These are phyloP conservation scores for Jamesozyma piceae DNA, from an alignment of 805 yeast genomes.

Conservation along the genomic window DNA sequence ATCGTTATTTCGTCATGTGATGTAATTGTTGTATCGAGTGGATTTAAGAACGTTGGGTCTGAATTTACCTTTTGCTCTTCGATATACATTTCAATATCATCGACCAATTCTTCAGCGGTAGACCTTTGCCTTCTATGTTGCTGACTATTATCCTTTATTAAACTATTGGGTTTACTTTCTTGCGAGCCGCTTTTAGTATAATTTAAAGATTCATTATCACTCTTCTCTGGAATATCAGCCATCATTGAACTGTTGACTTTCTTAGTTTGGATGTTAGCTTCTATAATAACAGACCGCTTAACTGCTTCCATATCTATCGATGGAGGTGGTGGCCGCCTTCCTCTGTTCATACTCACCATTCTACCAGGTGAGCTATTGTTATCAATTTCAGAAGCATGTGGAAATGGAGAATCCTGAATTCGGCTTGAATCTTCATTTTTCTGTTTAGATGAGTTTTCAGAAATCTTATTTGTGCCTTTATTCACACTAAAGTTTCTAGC, in stretches of 20 bases:
- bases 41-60: background rate
- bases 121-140: constrained; percentile 25
- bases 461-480: too few species aligned
- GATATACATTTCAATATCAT: constrained; percentile 26
- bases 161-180: background rate
- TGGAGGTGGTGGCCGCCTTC: constrained; percentile 21
- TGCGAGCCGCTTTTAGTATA: too few species aligned
- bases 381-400: too few species aligned
- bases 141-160: background rate
- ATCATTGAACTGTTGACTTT: background rate
- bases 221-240: background rate
- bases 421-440: too few species aligned
- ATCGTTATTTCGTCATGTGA: background rate
- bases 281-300: background rate
- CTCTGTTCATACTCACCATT: background rate
- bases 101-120: constrained; percentile 28
- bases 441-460: too few species aligned
- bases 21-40: background rate
- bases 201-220: background rate
- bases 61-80: constrained; percentile 11
- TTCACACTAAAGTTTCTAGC: background rate
- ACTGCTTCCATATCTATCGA: constrained; percentile 14
- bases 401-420: too few species aligned
- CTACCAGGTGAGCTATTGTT: too few species aligned
- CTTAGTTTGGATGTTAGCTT: background rate